Base-by-base conservation (phyloP, 345 rosid genomes). In the Salix viminalis region DNA sequence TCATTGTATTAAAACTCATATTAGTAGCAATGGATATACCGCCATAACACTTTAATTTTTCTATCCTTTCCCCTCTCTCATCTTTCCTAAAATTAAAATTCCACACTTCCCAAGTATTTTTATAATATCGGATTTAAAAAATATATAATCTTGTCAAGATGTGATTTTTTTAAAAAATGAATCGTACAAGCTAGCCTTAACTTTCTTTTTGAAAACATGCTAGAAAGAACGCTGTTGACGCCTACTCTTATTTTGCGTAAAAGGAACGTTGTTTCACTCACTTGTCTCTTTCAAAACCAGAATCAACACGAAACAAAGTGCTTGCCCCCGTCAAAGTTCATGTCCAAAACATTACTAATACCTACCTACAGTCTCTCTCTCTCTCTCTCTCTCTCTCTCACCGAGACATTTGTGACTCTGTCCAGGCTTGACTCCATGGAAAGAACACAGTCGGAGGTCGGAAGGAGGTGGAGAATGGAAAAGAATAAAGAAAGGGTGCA, bases 371-470 rank as follows among this genome's bases (percentile, higher is more conserved):
- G 13, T 28, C 46, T 37, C 36, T 8, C 37, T 4, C 41, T 30
- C 70, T 21, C 50, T 5, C 34, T 28, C 46, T 28, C 36, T 8
- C 36, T 4, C 41, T 30, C 70, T 21, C 50, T 2, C 34, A 0
- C 15, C 24, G 4, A 30, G 34, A 23, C 9, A 26, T 24, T 41
- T 14, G 62, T 39, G 42, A 52, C 65, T 56, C 23, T 56, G 36
- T 68, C n/a, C 67, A 50, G 15, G 21, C 34, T 16, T 19, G 18
- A 32, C 24, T 23, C n/a, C 67, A 85, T 80, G 82, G 82, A 83
- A 67, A 80, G 71, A 46, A 76, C 65, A 23, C 76, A 67, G 75
- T 5, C 67, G 19, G 85, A 79, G 71, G 64, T 44, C n/a, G 82
- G 32, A 9, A 30, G 42, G 16, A 72, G 67, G 44, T 69, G 76